Evolutionary conservation across 345 rosid genomes (phyloP), one percentile per base, ranked within the genome.

Genomic region (Rhizophora apiculata): DNA sequence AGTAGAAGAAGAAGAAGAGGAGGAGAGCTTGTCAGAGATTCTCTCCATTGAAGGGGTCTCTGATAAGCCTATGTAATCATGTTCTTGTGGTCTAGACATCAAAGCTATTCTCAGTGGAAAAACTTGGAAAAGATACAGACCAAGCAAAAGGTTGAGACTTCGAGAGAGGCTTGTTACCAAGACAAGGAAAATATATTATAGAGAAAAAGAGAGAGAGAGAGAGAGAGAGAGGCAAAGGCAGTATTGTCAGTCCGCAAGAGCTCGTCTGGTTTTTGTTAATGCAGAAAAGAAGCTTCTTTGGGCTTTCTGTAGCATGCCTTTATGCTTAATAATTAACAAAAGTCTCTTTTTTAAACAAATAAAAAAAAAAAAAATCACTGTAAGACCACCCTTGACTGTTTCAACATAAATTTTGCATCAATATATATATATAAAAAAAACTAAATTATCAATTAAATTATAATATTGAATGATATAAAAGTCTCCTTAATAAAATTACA

Each of bases 41-140:
- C 64, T 76, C 51, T 75, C 80, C 85, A 80, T 77, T 21, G 87
- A 66, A 73, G 88, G 73, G 72, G 77, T 21, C 75, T 80, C 86
- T 63, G 80, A 34, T 39, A 85, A 69, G 74, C 89, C 90, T 83
- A 86, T 84, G 90, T 86, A 88, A 80, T 85, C 93, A 83, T 86
- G 87, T 56, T 83, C 93, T 9, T 73, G 64, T 32, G 87, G 85
- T 16, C 62, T 43, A 59, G 84, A 80, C 88, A 86, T 88, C 61
- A 76, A 74, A 73, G 74, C 67, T 56, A 62, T 20, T 63, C 27
- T 20, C 43, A 24, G 15, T 49, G 34, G 62, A 64, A 24, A 11
- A 29, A 58, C 4, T 53, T 10, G 8, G 52, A 55, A 65, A 61
- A 29, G 6, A 52, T 13, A 51, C 36, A n/a, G 43, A 53, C 53